These are phyloP conservation scores for Mesotaenium endlicherianum DNA, from an alignment of 139 green algal species.

Conservation along the genomic window DNA sequence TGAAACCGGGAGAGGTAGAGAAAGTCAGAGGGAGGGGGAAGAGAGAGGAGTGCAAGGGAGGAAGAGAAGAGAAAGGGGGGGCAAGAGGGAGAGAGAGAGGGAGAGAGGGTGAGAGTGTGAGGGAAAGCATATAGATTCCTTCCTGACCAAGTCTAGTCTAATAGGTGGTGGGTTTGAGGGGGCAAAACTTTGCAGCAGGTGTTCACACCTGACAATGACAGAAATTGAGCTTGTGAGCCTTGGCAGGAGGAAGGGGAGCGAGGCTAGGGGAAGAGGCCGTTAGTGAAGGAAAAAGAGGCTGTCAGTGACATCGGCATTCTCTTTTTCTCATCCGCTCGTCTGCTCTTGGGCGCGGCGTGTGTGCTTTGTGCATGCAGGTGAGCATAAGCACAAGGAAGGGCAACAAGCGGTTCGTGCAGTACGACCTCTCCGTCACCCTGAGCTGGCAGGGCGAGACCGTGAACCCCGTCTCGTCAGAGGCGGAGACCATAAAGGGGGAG, in stretches of 20 bases:
- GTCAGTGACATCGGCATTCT: too few relatives aligned
- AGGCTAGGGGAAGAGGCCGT: neutral
- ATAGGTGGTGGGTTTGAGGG: neutral
- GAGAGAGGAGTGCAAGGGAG: neutral
- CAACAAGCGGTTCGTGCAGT: constrained; percentile 75
- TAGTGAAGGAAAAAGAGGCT: too few relatives aligned
- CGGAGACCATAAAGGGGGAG: constrained; percentile 55
- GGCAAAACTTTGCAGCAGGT: neutral
- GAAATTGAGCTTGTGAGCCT: neutral
- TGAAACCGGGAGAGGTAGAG: neutral
- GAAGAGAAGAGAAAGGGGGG: neutral
- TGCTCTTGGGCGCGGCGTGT: too few relatives aligned
- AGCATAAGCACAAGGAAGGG: constrained; percentile 71
- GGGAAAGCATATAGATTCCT: too few relatives aligned
- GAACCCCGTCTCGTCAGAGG: neutral
- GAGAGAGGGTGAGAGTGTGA: neutral
- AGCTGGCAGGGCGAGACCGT: constrained; percentile 59
- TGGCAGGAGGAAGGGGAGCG: neutral
- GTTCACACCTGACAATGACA: neutral
- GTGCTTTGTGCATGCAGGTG: too few relatives aligned
- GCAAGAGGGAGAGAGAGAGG: neutral
- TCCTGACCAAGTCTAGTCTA: too few relatives aligned
- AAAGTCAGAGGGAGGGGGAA: neutral
- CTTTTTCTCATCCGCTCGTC: too few relatives aligned
- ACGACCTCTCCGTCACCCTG: constrained; percentile 69